These are phyloP conservation scores for Erodium moschatum DNA, from an alignment of 441 rosid genomes.

Conservation along the genomic window DNA sequence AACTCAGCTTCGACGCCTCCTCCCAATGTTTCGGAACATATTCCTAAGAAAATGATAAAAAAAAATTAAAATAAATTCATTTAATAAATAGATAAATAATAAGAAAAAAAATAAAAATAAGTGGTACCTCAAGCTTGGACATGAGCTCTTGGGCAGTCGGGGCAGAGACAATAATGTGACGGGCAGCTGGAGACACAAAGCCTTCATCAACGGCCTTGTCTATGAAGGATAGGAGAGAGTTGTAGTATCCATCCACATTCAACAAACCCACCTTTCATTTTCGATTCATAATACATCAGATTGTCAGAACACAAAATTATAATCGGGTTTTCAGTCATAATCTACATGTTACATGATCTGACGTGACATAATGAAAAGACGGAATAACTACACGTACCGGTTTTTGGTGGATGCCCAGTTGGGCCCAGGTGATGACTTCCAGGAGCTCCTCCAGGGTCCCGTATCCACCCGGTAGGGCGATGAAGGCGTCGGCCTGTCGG, in stretches of 20 bases:
- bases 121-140: slow-evolving; percentile 47
- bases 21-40: slow-evolving; percentile 31
- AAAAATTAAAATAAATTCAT: slow-evolving; percentile 12
- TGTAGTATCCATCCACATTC: slow-evolving; percentile 88
- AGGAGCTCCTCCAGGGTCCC: slow-evolving; percentile 42
- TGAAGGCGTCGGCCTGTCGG: slow-evolving; percentile 67
- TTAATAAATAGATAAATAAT: background rate
- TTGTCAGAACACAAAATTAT: too few relatives aligned
- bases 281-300: too few relatives aligned
- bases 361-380: too few relatives aligned
- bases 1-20: slow-evolving; percentile 33
- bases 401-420: slow-evolving; percentile 83
- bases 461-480: slow-evolving; percentile 77
- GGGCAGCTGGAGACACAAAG: slow-evolving; percentile 67
- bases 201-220: slow-evolving; percentile 96
- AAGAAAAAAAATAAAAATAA: slow-evolving; percentile 13
- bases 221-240: slow-evolving; percentile 68
- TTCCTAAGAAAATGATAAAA: slow-evolving; percentile 20
- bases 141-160: slow-evolving; percentile 45
- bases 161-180: slow-evolving; percentile 77
- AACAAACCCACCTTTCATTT: slow-evolving; percentile 64
- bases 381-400: slow-evolving; percentile 66
- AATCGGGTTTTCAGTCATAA: too few relatives aligned
- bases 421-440: slow-evolving; percentile 85
- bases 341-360: too few relatives aligned